These are phyloP conservation scores for Thermothelomyces thermophilus DNA, from an alignment of 2,329 filamentous ascomycete species.

Conservation along the genomic window DNA sequence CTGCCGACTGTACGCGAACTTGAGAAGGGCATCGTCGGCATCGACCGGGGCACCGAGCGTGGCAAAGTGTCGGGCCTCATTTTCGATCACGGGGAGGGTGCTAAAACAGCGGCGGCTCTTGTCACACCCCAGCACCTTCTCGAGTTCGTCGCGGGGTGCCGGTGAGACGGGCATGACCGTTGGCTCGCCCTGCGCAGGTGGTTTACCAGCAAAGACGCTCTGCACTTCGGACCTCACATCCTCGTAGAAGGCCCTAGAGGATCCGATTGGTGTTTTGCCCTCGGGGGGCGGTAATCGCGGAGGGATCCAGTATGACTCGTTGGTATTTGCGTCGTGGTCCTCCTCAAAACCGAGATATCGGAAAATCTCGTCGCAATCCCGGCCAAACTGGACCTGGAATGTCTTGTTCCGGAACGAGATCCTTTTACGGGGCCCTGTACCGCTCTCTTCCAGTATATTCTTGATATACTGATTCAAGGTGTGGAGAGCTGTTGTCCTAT, in stretches of 20 bases:
- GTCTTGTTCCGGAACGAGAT: constrained; percentile 53
- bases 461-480: constrained; percentile 47
- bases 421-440: constrained; percentile 30
- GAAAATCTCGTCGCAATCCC: constrained; percentile 44
- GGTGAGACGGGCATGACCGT: constrained; percentile 24
- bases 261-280: constrained; percentile 32
- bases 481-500: constrained; percentile 34
- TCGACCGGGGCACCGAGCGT: constrained; percentile 19
- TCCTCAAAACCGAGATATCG: constrained; percentile 44
- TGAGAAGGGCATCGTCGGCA: constrained; percentile 19
- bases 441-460: constrained; percentile 39
- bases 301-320: constrained; percentile 34
- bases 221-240: constrained; percentile 45
- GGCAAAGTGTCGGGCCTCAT: constrained; percentile 12
- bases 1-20: constrained; percentile 24
- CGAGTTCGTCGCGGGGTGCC: constrained; percentile 19
- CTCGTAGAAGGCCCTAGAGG: constrained; percentile 42
- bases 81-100: background rate
- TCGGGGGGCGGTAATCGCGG: constrained; percentile 33
- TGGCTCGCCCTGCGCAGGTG: constrained; percentile 17
- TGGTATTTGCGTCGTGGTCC: constrained; percentile 31
- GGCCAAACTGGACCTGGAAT: constrained; percentile 48
- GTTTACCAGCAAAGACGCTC: constrained; percentile 31
- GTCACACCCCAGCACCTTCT: constrained; percentile 23
- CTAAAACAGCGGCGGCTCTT: constrained; percentile 21